Base-by-base conservation (phyloP, 169 alveolate species). In the Eimeria maxima region DNA sequence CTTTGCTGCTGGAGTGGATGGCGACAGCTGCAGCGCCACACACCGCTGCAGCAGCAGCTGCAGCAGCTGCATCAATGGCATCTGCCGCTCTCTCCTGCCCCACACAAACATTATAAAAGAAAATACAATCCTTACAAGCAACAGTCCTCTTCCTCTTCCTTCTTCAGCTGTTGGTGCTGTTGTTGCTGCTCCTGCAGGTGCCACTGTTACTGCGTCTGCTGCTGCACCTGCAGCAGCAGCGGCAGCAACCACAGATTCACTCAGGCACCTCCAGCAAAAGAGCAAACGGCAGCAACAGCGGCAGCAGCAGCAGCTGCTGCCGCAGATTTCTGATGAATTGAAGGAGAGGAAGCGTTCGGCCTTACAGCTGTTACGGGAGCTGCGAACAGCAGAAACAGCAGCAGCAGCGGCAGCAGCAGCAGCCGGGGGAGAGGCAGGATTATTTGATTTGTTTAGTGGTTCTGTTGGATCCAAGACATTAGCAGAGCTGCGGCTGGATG, bases 331-430 rank as follows among this genome's bases (percentile, higher is more conserved):
- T 11, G 44, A 27, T n/a, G 87, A 74, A 7, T 47, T 38, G 45
- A 74, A 11, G 60, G 55, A 16, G 47, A 33, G 87, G 87, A 74
- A 38, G 24, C 60, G 42, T 47, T 33, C 60, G 1, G 87, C 87
- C 27, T 16, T 33, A 55, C 24, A 38, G 47, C 55, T 74, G 47
- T 4, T 74, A 57, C 38, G 38, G 38, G 38, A 33, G 38, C 38
- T 33, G 38, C 38, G 38, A 33, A 33, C 38, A 33, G 38, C 80
- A 69, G 80, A n/a, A 69, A 38, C 80, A 69, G 80, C 80, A 69
- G 80, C 80, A 69, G 80, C 80, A 69, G 80, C 80, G 27, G 80
- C 80, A 69, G 80, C 80, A 27, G 80, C 80, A 69, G 80, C 80
- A 69, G 69, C 69, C 27, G 69, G 69, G 16, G 69, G 69, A 22